Conservation (phyloP, 768 basidiomycete genomes). For the Tricholoma saponaceum region DNA sequence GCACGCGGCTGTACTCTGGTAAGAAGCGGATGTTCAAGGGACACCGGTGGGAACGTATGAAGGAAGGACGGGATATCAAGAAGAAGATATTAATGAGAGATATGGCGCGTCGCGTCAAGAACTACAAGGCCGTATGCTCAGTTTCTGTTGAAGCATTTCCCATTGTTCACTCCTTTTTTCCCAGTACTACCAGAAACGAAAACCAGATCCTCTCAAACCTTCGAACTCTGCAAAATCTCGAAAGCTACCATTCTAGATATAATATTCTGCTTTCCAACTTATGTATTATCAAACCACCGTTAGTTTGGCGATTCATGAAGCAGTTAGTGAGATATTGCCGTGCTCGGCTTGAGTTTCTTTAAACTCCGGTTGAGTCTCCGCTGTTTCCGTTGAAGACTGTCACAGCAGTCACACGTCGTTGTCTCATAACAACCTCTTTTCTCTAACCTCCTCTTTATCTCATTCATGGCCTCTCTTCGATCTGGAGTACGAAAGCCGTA, state of each 20-base stretch:
- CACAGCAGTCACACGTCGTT: background rate
- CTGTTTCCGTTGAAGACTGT: constrained; percentile 4
- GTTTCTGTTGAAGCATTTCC: background rate
- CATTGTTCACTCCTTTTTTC: constrained; percentile 5
- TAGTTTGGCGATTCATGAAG: too few species aligned
- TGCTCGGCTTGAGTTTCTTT: background rate
- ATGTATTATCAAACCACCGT: too few species aligned
- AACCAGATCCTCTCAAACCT: constrained; percentile 57
- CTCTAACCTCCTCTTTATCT: constrained; percentile 3
- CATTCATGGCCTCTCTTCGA: constrained; percentile 17
- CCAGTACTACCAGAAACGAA: constrained; percentile 47
- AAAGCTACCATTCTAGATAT: constrained; percentile 55
- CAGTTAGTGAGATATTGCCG: too few species aligned
- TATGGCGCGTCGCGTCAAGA: constrained; percentile 62
- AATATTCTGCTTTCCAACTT: background rate
- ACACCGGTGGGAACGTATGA: constrained; percentile 77
- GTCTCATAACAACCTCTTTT: constrained; percentile 8
- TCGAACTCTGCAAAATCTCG: constrained; percentile 42
- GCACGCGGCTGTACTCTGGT: constrained; percentile 65
- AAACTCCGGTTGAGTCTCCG: constrained; percentile 18
- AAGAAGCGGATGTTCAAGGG: constrained; percentile 91
- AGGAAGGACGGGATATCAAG: constrained; percentile 41
- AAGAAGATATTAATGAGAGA: constrained; percentile 58
- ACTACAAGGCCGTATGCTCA: constrained; percentile 59
- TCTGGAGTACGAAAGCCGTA: constrained; percentile 38